Conservation (phyloP, 1,284 basidiomycete species). For the Amylostereum areolatum region DNA sequence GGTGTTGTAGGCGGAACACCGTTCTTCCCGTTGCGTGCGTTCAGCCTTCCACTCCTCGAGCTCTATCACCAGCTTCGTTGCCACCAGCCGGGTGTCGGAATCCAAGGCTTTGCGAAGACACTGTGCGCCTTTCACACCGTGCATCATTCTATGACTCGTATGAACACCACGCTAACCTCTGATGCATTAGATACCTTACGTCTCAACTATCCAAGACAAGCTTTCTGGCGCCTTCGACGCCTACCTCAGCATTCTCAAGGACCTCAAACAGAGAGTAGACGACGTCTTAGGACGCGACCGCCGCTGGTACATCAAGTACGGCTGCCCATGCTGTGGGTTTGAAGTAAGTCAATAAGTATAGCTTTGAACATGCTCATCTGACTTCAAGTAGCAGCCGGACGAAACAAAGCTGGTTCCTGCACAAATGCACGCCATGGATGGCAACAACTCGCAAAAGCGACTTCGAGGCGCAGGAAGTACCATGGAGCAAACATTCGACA, state of each 20-base stretch:
- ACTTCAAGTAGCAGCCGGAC: background rate
- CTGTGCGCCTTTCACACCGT: conserved; percentile 2
- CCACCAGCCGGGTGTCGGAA: conserved; percentile 1
- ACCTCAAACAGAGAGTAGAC: background rate
- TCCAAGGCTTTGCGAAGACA: conserved; percentile 1
- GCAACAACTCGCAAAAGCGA: too few species aligned
- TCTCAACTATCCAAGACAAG: background rate
- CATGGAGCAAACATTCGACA: too few species aligned
- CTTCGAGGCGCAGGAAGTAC: too few species aligned
- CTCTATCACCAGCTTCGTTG: conserved; percentile 4
- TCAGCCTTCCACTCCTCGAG: conserved; percentile 4
- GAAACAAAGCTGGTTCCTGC: background rate
- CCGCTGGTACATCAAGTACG: too few species aligned
- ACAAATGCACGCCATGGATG: background rate
- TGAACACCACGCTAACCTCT: background rate
- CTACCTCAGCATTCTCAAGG: background rate
- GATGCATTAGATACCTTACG: background rate
- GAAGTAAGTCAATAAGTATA: too few species aligned
- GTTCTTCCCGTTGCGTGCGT: too few species aligned
- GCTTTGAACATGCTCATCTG: too few species aligned
- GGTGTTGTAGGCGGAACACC: too few species aligned
- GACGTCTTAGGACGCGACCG: background rate
- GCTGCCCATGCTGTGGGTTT: too few species aligned
- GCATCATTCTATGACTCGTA: background rate
- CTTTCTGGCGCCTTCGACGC: background rate